Percentiles rank a stretch among this genome's conserved stretches.
phyloP scores from a whole-genome alignment of 345 rosid genomes.

The Aegle marmelos region DNA sequence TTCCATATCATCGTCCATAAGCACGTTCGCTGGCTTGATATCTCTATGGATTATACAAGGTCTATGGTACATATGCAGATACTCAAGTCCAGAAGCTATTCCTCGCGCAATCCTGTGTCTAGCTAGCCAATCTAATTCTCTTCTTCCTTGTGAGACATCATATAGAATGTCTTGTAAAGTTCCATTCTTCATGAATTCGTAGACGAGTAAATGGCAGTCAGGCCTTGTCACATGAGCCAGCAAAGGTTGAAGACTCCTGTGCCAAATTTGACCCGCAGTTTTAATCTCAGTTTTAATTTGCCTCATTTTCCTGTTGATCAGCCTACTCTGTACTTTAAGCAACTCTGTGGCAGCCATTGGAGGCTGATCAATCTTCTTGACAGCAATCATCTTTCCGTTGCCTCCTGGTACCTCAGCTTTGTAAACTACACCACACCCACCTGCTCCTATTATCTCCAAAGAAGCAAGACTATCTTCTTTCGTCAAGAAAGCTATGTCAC shows the following conservation, averaged over 20 bases:
- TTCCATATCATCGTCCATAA: background rate
- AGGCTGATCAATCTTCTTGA: background rate
- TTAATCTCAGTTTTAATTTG: background rate
- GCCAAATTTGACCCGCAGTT: background rate
- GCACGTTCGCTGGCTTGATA: background rate
- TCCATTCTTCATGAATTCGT: background rate
- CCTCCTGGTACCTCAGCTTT: background rate
- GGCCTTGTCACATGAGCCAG: background rate
- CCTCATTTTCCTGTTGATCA: background rate
- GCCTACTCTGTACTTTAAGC: background rate
- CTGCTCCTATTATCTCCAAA: background rate
- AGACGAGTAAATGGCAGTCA: background rate
- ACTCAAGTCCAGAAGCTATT: background rate
- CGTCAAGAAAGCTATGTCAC: background rate
- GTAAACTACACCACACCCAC: background rate
- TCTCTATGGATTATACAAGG: background rate
- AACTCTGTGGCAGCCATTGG: slow-evolving; percentile 41
- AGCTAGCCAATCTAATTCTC: background rate
- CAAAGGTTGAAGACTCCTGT: background rate
- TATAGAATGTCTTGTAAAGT: too few relatives aligned
- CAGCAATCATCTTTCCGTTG: background rate
- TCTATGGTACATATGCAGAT: background rate
- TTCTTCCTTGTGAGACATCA: background rate
- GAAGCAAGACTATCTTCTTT: too few relatives aligned
- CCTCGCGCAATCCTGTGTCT: background rate